phyloP scores from a whole-genome alignment of 2,329 filamentous ascomycete genomes.

The Aspergillus sp. region DNA sequence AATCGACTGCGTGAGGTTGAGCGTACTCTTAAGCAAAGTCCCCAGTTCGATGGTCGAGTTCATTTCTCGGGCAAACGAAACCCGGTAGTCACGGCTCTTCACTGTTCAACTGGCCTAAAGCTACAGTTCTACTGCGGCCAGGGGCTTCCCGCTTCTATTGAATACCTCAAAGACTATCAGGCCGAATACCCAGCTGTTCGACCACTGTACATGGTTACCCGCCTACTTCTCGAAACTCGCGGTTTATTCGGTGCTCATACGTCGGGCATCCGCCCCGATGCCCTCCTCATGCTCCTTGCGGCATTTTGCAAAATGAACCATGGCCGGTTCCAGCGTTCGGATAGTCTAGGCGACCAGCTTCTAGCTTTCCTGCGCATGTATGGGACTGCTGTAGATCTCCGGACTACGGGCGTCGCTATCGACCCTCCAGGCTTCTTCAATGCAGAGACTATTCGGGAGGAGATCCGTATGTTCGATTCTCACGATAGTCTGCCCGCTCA shows the following conservation, averaged over 20 bases:
- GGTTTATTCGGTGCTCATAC: slow-evolving; percentile 44
- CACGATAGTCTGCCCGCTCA: slow-evolving; percentile 15
- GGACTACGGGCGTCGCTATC: slow-evolving; percentile 44
- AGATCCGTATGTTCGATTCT: slow-evolving; percentile 8
- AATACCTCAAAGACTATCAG: slow-evolving; percentile 44
- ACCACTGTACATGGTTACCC: slow-evolving; percentile 47
- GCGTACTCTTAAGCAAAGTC: slow-evolving; percentile 13
- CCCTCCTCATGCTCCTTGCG: slow-evolving; percentile 54
- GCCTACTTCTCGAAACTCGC: slow-evolving; percentile 47
- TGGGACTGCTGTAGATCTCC: slow-evolving; percentile 39
- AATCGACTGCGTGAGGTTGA: slow-evolving; percentile 20
- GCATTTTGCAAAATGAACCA: slow-evolving; percentile 47
- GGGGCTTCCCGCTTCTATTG: slow-evolving; percentile 32
- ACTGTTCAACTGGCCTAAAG: slow-evolving; percentile 45
- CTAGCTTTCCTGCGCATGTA: slow-evolving; percentile 49
- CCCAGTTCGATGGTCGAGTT: slow-evolving; percentile 15
- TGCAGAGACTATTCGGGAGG: slow-evolving; percentile 8
- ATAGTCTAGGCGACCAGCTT: slow-evolving; percentile 40
- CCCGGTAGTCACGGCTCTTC: slow-evolving; percentile 32
- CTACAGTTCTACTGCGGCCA: slow-evolving; percentile 50
- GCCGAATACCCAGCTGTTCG: slow-evolving; percentile 46
- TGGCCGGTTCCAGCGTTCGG: slow-evolving; percentile 20
- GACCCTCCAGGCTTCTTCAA: slow-evolving; percentile 43
- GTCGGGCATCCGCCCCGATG: slow-evolving; percentile 52
- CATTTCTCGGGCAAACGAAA: slow-evolving; percentile 18